Percentiles rank a stretch among this genome's conserved stretches.
These are phyloP conservation scores for Populus trichocarpa DNA, from an alignment of 441 rosid species.

Conservation along the genomic window DNA sequence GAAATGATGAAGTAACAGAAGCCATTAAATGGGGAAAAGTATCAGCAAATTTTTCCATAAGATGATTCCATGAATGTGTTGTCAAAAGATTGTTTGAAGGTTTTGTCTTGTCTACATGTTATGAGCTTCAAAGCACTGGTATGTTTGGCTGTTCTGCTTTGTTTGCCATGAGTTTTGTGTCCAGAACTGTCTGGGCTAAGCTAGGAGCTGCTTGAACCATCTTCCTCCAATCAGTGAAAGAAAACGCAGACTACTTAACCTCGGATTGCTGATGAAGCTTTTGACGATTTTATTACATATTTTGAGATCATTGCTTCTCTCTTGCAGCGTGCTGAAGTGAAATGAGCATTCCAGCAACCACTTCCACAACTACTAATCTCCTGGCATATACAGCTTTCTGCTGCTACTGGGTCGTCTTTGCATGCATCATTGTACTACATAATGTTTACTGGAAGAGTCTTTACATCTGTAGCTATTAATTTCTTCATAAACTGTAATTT, in stretches of 20 bases:
- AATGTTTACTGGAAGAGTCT: neutral
- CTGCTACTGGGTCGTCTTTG: neutral
- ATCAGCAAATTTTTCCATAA: neutral
- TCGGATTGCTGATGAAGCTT: neutral
- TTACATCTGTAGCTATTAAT: neutral
- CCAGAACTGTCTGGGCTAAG: neutral
- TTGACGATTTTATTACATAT: neutral
- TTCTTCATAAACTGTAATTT: neutral
- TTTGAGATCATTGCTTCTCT: constrained; percentile 7
- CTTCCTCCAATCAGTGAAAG: neutral
- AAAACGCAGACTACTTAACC: too few relatives aligned
- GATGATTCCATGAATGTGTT: neutral
- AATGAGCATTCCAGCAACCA: neutral
- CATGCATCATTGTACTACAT: too few relatives aligned
- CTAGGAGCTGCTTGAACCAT: neutral
- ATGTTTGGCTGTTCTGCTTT: neutral
- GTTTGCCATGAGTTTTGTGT: neutral
- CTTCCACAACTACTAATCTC: neutral
- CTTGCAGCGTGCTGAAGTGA: constrained; percentile 43
- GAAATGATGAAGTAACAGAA: too few relatives aligned
- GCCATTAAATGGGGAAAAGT: neutral
- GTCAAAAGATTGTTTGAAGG: neutral
- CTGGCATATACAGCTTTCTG: neutral
- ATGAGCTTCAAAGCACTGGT: neutral
- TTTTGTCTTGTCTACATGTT: neutral